These are phyloP conservation scores for Phytophthora capsici DNA, from an alignment of 352 stramenopile species.

Conservation along the genomic window DNA sequence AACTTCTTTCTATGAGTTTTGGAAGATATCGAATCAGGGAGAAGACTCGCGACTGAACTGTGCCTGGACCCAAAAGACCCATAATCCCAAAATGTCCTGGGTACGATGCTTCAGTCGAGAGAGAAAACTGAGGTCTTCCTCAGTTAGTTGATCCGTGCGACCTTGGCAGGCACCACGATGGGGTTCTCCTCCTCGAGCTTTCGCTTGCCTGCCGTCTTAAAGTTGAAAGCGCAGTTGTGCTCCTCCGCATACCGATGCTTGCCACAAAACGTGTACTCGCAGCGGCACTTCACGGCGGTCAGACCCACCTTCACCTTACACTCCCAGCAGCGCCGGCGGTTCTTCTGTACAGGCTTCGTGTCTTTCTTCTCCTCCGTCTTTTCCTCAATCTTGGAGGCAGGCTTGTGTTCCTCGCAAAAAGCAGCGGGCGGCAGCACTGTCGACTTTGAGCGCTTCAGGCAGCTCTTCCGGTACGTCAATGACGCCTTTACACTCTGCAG, in stretches of 20 bases:
- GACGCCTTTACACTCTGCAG: slow-evolving; percentile 62
- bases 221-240: slow-evolving; percentile 90
- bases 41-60: neutral
- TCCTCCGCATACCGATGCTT: slow-evolving; percentile 91
- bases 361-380: slow-evolving; percentile 15
- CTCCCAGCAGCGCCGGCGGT: slow-evolving; percentile 88
- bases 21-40: slow-evolving; percentile 1
- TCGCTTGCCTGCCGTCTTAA: slow-evolving; percentile 82
- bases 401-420: slow-evolving; percentile 3
- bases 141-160: slow-evolving; percentile 86
- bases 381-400: neutral
- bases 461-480: slow-evolving; percentile 69
- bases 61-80: slow-evolving; percentile 10
- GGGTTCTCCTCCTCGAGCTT: slow-evolving; percentile 88
- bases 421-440: slow-evolving; percentile 44
- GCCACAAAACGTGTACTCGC: slow-evolving; percentile 91
- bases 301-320: slow-evolving; percentile 89
- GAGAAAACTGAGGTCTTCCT: neutral
- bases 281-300: slow-evolving; percentile 88
- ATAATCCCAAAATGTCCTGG: slow-evolving; percentile 16
- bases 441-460: slow-evolving; percentile 73
- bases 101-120: neutral
- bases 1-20: slow-evolving; percentile 32
- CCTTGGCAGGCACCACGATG: slow-evolving; percentile 77
- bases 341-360: slow-evolving; percentile 73